phyloP scores from a whole-genome alignment of 2,329 filamentous ascomycete species.

The Talaromyces albobiverticillius region DNA sequence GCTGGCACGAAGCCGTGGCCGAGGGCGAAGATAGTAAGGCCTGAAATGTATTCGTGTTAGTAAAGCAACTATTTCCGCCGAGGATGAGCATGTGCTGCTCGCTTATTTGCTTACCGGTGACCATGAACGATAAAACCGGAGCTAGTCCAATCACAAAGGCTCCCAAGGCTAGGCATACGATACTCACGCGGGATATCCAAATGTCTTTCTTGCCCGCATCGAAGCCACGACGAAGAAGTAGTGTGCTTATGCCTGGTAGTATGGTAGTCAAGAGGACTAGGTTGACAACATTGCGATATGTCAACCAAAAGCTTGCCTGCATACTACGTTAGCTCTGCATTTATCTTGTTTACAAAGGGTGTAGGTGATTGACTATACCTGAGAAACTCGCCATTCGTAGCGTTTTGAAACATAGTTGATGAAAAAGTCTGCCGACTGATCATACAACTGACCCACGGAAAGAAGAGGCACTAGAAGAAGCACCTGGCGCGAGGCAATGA shows the following conservation, averaged over 20 bases:
- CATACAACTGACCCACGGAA: conserved; percentile 15
- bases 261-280: conserved; percentile 13
- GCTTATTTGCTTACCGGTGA: conserved; percentile 5
- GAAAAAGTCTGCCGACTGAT: conserved; percentile 13
- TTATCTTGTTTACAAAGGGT: neutral
- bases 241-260: conserved; percentile 5
- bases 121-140: conserved; percentile 10
- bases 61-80: neutral
- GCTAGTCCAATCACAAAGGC: conserved; percentile 14
- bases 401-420: conserved; percentile 14
- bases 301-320: conserved; percentile 14
- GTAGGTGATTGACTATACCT: conserved; percentile 3
- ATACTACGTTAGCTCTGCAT: neutral
- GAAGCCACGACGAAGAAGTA: conserved; percentile 10
- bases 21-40: conserved; percentile 15
- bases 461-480: conserved; percentile 12
- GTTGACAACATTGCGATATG: conserved; percentile 15
- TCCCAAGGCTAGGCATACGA: conserved; percentile 11
- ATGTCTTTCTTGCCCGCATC: conserved; percentile 12
- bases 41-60: neutral
- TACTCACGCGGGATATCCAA: conserved; percentile 13
- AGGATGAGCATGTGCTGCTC: no score
- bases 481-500: conserved; percentile 13
- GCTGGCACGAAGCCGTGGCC: conserved; percentile 16
- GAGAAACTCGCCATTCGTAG: conserved; percentile 16